Evolutionary conservation across 2,329 filamentous ascomycete species (phyloP).

Genomic region (Metarhizium robertsii): DNA sequence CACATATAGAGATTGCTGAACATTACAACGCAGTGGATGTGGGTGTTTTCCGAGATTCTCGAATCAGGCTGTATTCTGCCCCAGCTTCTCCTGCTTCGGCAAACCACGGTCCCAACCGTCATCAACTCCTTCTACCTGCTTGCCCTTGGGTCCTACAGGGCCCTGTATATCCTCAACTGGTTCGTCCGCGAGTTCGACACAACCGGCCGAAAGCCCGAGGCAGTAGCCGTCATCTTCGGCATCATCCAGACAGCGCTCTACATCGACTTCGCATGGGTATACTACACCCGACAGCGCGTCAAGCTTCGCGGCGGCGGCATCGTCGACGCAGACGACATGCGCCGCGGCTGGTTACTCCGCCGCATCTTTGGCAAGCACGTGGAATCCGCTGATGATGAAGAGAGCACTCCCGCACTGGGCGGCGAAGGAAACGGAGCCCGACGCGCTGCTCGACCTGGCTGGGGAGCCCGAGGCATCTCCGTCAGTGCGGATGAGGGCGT

Average conservation of each 20-base stretch:
- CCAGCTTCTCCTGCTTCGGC: slow-evolving; percentile 81
- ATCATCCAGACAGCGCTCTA: slow-evolving; percentile 85
- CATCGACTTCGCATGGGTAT: slow-evolving; percentile 93
- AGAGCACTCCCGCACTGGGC: slow-evolving; percentile 42
- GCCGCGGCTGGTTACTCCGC: slow-evolving; percentile 74
- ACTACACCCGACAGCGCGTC: slow-evolving; percentile 85
- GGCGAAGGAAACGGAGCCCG: slow-evolving; percentile 19
- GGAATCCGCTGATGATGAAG: slow-evolving; percentile 50
- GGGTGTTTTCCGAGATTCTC: slow-evolving; percentile 84
- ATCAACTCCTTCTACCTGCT: slow-evolving; percentile 95
- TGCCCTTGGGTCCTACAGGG: slow-evolving; percentile 78
- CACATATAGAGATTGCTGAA: slow-evolving; percentile 8
- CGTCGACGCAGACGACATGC: slow-evolving; percentile 82
- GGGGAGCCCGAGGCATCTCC: slow-evolving; percentile 56
- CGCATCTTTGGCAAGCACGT: slow-evolving; percentile 60
- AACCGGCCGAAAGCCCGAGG: slow-evolving; percentile 50
- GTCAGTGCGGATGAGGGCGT: slow-evolving; percentile 56
- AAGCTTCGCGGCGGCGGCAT: slow-evolving; percentile 82
- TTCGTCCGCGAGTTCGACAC: slow-evolving; percentile 58
- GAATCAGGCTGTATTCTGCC: slow-evolving; percentile 87
- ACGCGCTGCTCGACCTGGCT: slow-evolving; percentile 37
- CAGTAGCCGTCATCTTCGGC: slow-evolving; percentile 75
- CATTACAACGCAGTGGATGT: slow-evolving; percentile 54
- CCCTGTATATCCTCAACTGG: slow-evolving; percentile 88
- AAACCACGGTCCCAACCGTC: slow-evolving; percentile 92